Percentiles rank a stretch among this genome's conserved stretches.
phyloP scores from a whole-genome alignment of 2,329 filamentous ascomycete species.

The Metarhizium sp. region DNA sequence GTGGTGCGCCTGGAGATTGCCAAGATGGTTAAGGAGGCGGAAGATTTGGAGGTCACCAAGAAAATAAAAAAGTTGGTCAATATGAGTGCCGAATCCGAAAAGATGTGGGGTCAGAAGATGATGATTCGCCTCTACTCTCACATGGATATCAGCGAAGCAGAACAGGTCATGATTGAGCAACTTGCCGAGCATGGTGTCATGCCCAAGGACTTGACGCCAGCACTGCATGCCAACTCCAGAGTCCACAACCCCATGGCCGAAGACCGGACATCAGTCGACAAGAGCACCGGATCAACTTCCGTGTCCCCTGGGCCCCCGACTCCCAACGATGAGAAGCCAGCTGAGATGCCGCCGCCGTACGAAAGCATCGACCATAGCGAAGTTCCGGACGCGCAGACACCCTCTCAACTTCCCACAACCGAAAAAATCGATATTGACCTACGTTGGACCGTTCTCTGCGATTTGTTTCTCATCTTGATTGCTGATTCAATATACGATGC shows the following conservation, averaged over 20 bases:
- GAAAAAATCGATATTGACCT: conserved; percentile 90
- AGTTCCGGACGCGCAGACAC: conserved; percentile 69
- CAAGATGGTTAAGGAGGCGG: conserved; percentile 62
- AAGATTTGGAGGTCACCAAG: conserved; percentile 52
- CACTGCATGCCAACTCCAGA: conserved; percentile 82
- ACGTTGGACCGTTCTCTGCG: conserved; percentile 93
- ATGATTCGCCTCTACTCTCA: conserved; percentile 91
- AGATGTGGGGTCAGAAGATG: conserved; percentile 97
- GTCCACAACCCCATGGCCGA: conserved; percentile 87
- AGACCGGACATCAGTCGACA: conserved; percentile 6
- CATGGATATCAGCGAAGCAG: conserved; percentile 87
- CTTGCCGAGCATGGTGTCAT: conserved; percentile 85
- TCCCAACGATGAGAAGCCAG: conserved; percentile 33
- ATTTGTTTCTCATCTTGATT: conserved; percentile 90
- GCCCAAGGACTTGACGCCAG: conserved; percentile 71
- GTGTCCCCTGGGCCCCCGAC: conserved; percentile 14
- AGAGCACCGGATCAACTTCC: conserved; percentile 9
- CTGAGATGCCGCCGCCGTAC: conserved; percentile 49
- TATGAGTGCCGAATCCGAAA: conserved; percentile 64
- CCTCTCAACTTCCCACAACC: conserved; percentile 71
- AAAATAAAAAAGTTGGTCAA: conserved; percentile 63
- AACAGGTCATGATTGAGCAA: conserved; percentile 99
- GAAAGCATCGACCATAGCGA: conserved; percentile 57
- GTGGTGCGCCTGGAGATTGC: conserved; percentile 74
- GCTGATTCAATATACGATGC: conserved; percentile 92